Evolutionary conservation across 176 grass and related monocot genomes (phyloP), one percentile per base, ranked within the genome.

Genomic region (Musa beccarii): DNA sequence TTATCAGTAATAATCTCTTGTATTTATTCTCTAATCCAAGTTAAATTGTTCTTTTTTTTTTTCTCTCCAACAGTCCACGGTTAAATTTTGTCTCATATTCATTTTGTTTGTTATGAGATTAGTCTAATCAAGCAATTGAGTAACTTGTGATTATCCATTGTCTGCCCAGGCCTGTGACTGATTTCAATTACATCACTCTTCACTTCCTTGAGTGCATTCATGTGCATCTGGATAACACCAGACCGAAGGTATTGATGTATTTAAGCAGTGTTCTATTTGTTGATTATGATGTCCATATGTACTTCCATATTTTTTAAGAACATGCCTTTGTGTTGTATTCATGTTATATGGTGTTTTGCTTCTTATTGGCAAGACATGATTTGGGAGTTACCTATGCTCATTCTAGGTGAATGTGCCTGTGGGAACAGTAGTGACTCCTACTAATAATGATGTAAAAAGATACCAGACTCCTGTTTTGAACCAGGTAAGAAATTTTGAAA

Each of bases 191-290:
- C 34, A 67, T 98, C 66, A 90, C 90, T 2, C 88, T 85, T 71
- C 94, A 98, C 75, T 93, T 93, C 86, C 69, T 97, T 51, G 80
- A 92, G 66, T 97, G 90, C 81, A 87, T 97, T 82, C 75, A 93
- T 78, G 87, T 90, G 16, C 90, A 97, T 87, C 61, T 97, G 86
- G 82, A 93, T 52, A 85, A 87, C 63, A 92, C 79, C 19, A 90
- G 63, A 74, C 0, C 57, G 67, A 97, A 89, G 88, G 93, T 97
- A 92, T 22, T 69, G 16, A 54, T 14, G 76, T 54, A 14, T 12
- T 49, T 61, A 50, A 43, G 54, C 29, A 73, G 1, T 80, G 74
- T 80, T 6, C 59, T 66, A 21, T 83, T 17, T 28, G 22, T 24
- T 59, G 51, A 55, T 28, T 63, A 25, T 10, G 20, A 62, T 59